These are phyloP conservation scores for Jimgerdemannia flammicorona DNA, from an alignment of 192 early-diverging fungal species.

Conservation along the genomic window DNA sequence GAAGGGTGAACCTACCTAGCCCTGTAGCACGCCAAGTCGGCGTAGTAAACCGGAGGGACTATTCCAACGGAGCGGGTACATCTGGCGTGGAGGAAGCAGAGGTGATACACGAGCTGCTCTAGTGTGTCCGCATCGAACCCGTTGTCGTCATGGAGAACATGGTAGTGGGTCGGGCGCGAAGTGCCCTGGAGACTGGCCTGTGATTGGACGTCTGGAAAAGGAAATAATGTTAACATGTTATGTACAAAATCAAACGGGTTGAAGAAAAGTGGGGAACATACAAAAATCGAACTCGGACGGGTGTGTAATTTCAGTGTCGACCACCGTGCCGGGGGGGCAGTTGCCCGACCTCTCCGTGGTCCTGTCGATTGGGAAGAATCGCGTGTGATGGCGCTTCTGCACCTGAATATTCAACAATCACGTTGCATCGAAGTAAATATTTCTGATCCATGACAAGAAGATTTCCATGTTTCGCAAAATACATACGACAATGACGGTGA, in stretches of 20 bases:
- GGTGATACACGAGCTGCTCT: constrained; percentile 82
- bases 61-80: constrained; percentile 86
- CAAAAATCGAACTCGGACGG: constrained; percentile 77
- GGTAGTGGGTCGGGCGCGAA: constrained; percentile 89
- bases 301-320: constrained; percentile 65
- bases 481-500: too few relatives aligned
- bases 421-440: too few relatives aligned
- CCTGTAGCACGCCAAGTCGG: constrained; percentile 83
- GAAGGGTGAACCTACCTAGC: constrained; percentile 36
- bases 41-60: constrained; percentile 79
- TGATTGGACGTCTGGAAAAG: constrained; percentile 61
- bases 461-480: too few relatives aligned
- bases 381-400: constrained; percentile 75
- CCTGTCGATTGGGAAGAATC: constrained; percentile 65
- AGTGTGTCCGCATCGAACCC: constrained; percentile 73
- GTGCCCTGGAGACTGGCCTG: constrained; percentile 93
- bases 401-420: constrained; percentile 14
- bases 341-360: constrained; percentile 70
- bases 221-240: too few relatives aligned
- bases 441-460: too few relatives aligned
- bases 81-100: constrained; percentile 88
- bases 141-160: constrained; percentile 86
- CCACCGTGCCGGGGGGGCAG: constrained; percentile 73
- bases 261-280: constrained; percentile 3
- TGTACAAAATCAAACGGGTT: too few relatives aligned